Base-by-base conservation (phyloP, 805 yeast species). In the Metschnikowia aberdeeniae region DNA sequence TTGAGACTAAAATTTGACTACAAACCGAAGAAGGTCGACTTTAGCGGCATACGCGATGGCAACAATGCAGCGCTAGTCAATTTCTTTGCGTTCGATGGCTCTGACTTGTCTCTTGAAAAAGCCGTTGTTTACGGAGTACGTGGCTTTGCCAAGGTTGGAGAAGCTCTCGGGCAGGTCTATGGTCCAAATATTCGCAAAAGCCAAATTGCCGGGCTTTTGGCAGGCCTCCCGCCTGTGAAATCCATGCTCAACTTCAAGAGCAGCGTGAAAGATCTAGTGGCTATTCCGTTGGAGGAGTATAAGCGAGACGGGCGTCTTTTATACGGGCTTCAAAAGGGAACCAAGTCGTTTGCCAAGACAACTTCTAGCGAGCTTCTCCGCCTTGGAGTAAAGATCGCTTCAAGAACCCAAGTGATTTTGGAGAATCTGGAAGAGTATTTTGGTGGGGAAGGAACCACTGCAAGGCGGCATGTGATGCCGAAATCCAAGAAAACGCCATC, bases 1-100 rank as follows among this genome's bases (percentile, higher is more conserved):
- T 66, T 87, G 2, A 75, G 72, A 38, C 60, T 93, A 17, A 81
- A 81, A 50, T 68, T 93, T 34, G 98, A 93, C 63, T 93, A 93
- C 62, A 89, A 89, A 60, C 98, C 99, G 0, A 89, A 89, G 60
- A 86, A 81, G 53, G 75, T 92, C 26, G 95, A 92, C 61, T 87
- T 86, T 58, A 78, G 81, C 2, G 97, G 96, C 0, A 75, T 90
- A 27, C 72, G 87, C 46, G 84, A 96, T 0, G 98, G 98, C 0
- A 89, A 84, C 49, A 78, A 89, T 0, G 82, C 85, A 3, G 97
- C 92, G 60, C 77, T 93, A 42, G 81, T 89, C 77, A 93, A 93
- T 60, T 79, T 93, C 51, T 90, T 93, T 64, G 83, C 84, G 6
- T 72, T 93, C 32, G 97, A 92, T 57, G 97, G 89, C 33, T 86